Conservation (phyloP, 1,139 yeast genomes). For the Eremothecium sinecaudum region DNA sequence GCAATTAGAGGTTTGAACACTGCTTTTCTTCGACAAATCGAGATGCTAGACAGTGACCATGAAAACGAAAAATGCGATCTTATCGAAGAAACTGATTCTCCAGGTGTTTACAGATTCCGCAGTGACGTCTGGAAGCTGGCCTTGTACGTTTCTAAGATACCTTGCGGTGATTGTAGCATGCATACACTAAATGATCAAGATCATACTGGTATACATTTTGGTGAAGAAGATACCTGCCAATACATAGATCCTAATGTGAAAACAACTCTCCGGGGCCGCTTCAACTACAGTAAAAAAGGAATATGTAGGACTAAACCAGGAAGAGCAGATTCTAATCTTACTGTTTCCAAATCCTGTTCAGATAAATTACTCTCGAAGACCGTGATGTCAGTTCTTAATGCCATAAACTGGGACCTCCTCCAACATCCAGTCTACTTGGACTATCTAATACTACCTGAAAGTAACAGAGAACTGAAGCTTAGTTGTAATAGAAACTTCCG, state of each 20-base stretch:
- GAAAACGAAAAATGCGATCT: constrained; percentile 29
- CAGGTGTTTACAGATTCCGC: constrained; percentile 19
- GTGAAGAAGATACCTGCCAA: constrained; percentile 23
- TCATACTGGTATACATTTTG: constrained; percentile 22
- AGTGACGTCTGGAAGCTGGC: constrained; percentile 38
- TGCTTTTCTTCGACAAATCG: constrained; percentile 17
- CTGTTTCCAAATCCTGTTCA: constrained; percentile 77
- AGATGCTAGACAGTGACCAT: constrained; percentile 15
- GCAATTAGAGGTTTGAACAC: constrained; percentile 59
- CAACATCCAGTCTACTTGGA: constrained; percentile 39
- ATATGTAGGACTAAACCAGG: constrained; percentile 88
- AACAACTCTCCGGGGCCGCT: constrained; percentile 52
- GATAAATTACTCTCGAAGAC: constrained; percentile 70
- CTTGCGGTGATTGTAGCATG: constrained; percentile 91
- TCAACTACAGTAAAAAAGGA: constrained; percentile 48
- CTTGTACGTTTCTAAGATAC: constrained; percentile 67
- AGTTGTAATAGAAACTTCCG: constrained; percentile 50
- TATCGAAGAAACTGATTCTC: constrained; percentile 8
- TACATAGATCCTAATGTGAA: constrained; percentile 23
- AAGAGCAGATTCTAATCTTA: constrained; percentile 57
- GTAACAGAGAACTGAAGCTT: constrained; percentile 21
- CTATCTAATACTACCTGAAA: constrained; percentile 45
- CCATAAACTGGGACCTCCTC: constrained; percentile 39
- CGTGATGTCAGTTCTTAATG: constrained; percentile 47
- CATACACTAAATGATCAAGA: constrained; percentile 30